Percentiles rank a stretch among this genome's conserved stretches.
Conservation (phyloP, 139 green algal species). For the Chlamydomonas urium region DNA sequence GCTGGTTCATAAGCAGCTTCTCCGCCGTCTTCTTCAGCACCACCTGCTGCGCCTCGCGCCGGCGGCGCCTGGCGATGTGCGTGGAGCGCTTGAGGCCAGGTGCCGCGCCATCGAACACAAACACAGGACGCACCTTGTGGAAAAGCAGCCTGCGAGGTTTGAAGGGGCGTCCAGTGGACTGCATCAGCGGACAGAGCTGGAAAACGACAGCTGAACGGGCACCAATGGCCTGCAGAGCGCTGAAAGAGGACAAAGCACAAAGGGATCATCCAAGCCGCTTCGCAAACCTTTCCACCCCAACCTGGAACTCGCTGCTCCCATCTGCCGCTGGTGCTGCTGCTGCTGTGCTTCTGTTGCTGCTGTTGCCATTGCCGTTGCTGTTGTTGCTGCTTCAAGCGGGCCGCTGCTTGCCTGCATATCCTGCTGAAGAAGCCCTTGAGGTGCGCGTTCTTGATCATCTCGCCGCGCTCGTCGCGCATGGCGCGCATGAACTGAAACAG, state of each 20-base stretch:
- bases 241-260: too few species aligned
- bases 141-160: slow-evolving; percentile 80
- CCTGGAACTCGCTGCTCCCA: background rate
- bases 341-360: background rate
- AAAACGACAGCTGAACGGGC: too few species aligned
- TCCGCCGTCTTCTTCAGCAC: slow-evolving; percentile 79
- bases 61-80: slow-evolving; percentile 56
- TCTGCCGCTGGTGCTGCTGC: background rate
- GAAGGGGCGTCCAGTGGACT: background rate
- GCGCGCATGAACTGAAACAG: slow-evolving; percentile 94
- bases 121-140: slow-evolving; percentile 87
- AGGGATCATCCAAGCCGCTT: background rate
- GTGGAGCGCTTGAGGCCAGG: slow-evolving; percentile 91
- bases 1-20: slow-evolving; percentile 88
- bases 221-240: too few species aligned
- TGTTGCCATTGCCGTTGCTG: too few species aligned
- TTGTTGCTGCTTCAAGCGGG: too few species aligned
- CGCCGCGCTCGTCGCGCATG: slow-evolving; percentile 89
- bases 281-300: background rate
- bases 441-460: slow-evolving; percentile 92
- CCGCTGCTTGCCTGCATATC: slow-evolving; percentile 83
- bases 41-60: slow-evolving; percentile 69
- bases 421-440: slow-evolving; percentile 93
- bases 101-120: slow-evolving; percentile 97
- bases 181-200: background rate